A percentile compares a stretch with the other conserved stretches of the same genome.
These are phyloP conservation scores for Guadua angustifolia DNA, from an alignment of 176 grass and related monocot species.

Conservation along the genomic window DNA sequence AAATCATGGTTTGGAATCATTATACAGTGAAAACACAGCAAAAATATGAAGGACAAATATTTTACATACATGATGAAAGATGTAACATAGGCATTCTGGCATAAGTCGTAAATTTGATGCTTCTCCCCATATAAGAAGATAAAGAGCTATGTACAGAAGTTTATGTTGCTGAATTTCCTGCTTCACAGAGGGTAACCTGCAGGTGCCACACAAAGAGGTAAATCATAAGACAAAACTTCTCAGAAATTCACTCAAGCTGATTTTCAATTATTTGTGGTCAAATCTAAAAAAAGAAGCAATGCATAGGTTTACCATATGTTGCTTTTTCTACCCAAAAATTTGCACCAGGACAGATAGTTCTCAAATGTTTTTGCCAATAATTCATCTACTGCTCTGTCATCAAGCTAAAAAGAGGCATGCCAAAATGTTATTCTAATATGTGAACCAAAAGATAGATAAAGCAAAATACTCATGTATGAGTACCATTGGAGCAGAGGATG, in stretches of 20 bases:
- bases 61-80: slow-evolving; percentile 86
- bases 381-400: slow-evolving; percentile 94
- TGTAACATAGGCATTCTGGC: slow-evolving; percentile 96
- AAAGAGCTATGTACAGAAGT: slow-evolving; percentile 92
- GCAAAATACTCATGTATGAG: slow-evolving; percentile 24
- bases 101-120: slow-evolving; percentile 86
- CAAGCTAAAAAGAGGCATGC: slow-evolving; percentile 67
- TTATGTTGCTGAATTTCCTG: slow-evolving; percentile 96
- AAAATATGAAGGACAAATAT: slow-evolving; percentile 24
- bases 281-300: slow-evolving; percentile 14
- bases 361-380: slow-evolving; percentile 83
- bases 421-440: slow-evolving; percentile 41
- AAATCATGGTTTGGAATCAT: slow-evolving; percentile 21
- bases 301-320: slow-evolving; percentile 77
- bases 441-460: slow-evolving; percentile 34
- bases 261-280: slow-evolving; percentile 31
- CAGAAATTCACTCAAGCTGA: background rate
- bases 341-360: slow-evolving; percentile 93
- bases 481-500: slow-evolving; percentile 76
- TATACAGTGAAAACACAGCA: background rate
- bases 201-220: slow-evolving; percentile 26
- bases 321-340: slow-evolving; percentile 87
- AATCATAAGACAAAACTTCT: slow-evolving; percentile 14
- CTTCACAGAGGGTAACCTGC: slow-evolving; percentile 92
- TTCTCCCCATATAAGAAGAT: slow-evolving; percentile 99